phyloP scores from a whole-genome alignment of 306 rosid species.

The Heteromeles arbutifolia region DNA sequence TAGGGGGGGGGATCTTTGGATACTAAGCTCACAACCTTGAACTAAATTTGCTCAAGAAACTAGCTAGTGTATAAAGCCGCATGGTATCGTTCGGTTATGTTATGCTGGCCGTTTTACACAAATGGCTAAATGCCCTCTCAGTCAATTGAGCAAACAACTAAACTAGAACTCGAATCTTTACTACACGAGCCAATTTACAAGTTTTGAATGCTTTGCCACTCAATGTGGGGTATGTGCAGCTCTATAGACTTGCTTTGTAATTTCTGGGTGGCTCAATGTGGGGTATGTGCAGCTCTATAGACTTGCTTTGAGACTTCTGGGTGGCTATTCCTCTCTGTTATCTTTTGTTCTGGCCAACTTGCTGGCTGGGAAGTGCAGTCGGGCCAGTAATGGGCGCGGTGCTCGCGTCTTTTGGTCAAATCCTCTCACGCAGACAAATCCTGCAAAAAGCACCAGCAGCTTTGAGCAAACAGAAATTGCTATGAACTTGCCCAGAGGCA shows the following conservation, averaged over 20 bases:
- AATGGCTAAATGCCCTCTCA: slow-evolving; percentile 18
- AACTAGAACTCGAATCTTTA: slow-evolving; percentile 17
- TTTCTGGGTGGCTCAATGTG: not conserved
- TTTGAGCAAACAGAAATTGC: not conserved
- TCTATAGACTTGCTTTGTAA: slow-evolving; percentile 5
- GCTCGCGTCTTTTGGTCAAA: slow-evolving; percentile 57
- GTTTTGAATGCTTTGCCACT: slow-evolving; percentile 9
- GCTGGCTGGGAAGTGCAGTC: slow-evolving; percentile 81
- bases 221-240: not conserved
- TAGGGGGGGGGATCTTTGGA: not conserved
- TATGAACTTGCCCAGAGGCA: not conserved
- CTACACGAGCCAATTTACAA: slow-evolving; percentile 15
- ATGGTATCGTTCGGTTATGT: not conserved
- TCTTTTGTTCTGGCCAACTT: slow-evolving; percentile 41
- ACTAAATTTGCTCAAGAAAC: slow-evolving; percentile 1
- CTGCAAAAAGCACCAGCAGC: slow-evolving; percentile 36
- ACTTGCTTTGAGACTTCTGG: slow-evolving; percentile 2
- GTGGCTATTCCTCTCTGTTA: slow-evolving; percentile 20
- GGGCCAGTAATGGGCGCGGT: slow-evolving; percentile 78
- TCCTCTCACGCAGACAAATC: slow-evolving; percentile 83
- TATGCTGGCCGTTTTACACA: not conserved
- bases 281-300: not conserved
- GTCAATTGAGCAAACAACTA: slow-evolving; percentile 19
- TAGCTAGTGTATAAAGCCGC: not conserved
- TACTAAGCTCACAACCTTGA: not conserved